Evolutionary conservation across 495 filamentous ascomycete genomes (phyloP).

Genomic region (Neurospora sp.): DNA sequence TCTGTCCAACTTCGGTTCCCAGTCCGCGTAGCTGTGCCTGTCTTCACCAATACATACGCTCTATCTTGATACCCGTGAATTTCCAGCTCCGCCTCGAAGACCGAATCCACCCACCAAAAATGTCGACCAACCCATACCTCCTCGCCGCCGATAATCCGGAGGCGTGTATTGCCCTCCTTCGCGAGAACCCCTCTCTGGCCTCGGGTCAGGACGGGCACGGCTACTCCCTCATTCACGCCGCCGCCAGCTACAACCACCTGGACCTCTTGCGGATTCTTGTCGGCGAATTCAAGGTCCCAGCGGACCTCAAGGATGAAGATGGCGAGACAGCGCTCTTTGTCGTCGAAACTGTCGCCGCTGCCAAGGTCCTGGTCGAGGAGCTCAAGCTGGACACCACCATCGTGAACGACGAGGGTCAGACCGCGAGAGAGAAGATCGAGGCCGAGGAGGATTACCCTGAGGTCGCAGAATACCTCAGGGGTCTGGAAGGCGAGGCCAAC

Average conservation of each 20-base stretch:
- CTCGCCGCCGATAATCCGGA: constrained; percentile 67
- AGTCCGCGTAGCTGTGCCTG: neutral
- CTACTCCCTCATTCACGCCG: constrained; percentile 88
- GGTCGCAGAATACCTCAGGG: constrained; percentile 56
- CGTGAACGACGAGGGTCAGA: constrained; percentile 55
- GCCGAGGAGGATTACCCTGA: constrained; percentile 58
- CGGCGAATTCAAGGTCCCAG: constrained; percentile 63
- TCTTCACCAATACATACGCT: neutral
- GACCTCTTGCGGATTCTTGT: constrained; percentile 70
- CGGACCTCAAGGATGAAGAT: constrained; percentile 78
- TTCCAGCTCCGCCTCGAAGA: neutral
- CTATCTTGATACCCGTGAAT: neutral
- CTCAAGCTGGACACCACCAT: constrained; percentile 56
- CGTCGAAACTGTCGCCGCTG: constrained; percentile 64
- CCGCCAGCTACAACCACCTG: constrained; percentile 79
- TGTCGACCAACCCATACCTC: constrained; percentile 60
- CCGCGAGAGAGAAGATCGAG: constrained; percentile 61
- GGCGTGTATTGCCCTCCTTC: constrained; percentile 55
- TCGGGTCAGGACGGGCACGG: constrained; percentile 67
- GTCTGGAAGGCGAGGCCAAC: constrained; percentile 27
- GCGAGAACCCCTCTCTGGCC: constrained; percentile 54
- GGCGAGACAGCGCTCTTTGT: constrained; percentile 86
- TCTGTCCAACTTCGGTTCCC: neutral
- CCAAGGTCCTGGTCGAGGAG: constrained; percentile 70
- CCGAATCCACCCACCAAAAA: constrained; percentile 6